Evolutionary conservation across 352 stramenopile genomes (phyloP), one percentile per base, ranked within the genome.

Genomic region (Phytophthora macrochlamydospora): DNA sequence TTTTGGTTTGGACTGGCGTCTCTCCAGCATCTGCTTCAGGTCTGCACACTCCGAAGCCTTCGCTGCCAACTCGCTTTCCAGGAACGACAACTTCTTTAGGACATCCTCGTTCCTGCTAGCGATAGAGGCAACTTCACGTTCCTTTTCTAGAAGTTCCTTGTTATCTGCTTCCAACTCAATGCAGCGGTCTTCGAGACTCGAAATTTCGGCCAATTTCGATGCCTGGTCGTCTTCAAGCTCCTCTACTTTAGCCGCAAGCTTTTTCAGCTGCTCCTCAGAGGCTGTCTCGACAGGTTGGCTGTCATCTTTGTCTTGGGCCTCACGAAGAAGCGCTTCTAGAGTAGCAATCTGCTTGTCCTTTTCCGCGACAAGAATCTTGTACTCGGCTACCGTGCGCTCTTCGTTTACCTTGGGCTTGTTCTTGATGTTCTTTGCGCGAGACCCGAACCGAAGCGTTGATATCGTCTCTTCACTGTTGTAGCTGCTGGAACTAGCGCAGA

Each of bases 301-400:
- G 0, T 53, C 13, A 5, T 67, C 53, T 38, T 65, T 65, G 29
- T 30, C 51, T 51, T 66, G 58, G 8, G 43, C 37, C 48, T 76
- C 65, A 7, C 67, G 52, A 2, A 89, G 59, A 31, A 85, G 68
- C 2, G 57, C 54, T 40, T 84, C 72, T 7, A 92, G 52, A 1
- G 65, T 49, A 7, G 69, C 71, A 55, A 92, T 88, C 13, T 75
- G 67, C 49, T 83, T 78, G 35, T 92, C 81, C 42, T 88, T 88
- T 45, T 83, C 75, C 8, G 75, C 49, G 4, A 92, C 57, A 12
- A 92, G 70, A 45, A 86, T 54, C 62, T 92, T 92, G 68, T 79
- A 92, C 56, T 90, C 79, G 7, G 77, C 79, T 18, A 92, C 83
- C 0, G 81, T 97, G 93, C 60, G 95, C 88, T 89, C 99, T 93